phyloP scores from a whole-genome alignment of 495 filamentous ascomycete species.

The Pseudevernia furfuracea region DNA sequence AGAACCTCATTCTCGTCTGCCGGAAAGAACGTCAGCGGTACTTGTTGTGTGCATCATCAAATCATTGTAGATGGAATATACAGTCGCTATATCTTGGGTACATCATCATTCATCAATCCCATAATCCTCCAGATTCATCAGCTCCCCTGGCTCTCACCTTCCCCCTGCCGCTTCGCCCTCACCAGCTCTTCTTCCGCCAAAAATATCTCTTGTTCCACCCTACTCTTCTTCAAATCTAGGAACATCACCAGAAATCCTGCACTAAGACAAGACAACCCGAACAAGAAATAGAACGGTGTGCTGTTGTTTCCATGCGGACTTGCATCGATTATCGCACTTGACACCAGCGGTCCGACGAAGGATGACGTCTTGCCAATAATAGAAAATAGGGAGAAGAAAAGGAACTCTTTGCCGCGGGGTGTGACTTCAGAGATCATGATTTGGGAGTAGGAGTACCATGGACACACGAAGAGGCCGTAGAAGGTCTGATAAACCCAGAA shows the following conservation, averaged over 20 bases:
- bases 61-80: background rate
- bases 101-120: background rate
- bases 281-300: constrained; percentile 58
- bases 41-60: no score
- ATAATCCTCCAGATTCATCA: background rate
- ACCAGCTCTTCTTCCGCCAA: constrained; percentile 37
- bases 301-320: constrained; percentile 44
- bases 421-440: constrained; percentile 63
- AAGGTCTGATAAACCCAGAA: constrained; percentile 57
- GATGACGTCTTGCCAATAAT: constrained; percentile 58
- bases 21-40: no score
- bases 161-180: constrained; percentile 17
- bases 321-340: constrained; percentile 59
- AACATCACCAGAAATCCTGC: constrained; percentile 43
- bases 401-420: constrained; percentile 55
- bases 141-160: background rate
- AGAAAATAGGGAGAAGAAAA: constrained; percentile 60
- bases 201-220: constrained; percentile 48
- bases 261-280: constrained; percentile 49
- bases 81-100: background rate
- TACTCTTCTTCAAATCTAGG: constrained; percentile 53
- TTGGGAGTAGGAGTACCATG: constrained; percentile 61
- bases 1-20: no score
- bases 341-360: constrained; percentile 58
- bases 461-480: constrained; percentile 59